Conservation (phyloP, 2,329 filamentous ascomycete species). For the Neofusicoccum sp. region DNA sequence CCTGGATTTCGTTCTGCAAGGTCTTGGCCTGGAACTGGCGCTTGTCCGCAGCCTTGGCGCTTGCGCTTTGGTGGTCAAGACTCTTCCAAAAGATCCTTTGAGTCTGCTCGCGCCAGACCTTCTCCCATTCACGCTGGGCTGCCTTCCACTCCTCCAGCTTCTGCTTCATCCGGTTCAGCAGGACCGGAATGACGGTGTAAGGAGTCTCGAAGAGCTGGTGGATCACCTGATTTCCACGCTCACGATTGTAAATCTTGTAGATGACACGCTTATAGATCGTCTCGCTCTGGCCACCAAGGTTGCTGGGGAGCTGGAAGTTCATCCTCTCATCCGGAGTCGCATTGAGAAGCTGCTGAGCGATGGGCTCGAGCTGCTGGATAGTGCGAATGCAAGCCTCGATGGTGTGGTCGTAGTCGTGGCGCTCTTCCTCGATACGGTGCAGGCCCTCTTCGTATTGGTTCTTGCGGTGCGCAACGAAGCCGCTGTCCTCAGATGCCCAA, state of each 20-base stretch:
- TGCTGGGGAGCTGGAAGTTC: conserved; percentile 74
- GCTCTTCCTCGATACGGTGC: conserved; percentile 94
- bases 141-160: conserved; percentile 98
- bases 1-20: conserved; percentile 85
- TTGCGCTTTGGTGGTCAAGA: conserved; percentile 92
- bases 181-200: conserved; percentile 81
- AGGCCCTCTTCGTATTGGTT: conserved; percentile 92
- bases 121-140: conserved; percentile 96
- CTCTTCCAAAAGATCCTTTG: conserved; percentile 94
- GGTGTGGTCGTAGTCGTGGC: conserved; percentile 97
- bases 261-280: conserved; percentile 96
- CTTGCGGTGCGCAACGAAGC: conserved; percentile 96
- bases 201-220: conserved; percentile 82
- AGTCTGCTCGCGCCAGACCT: conserved; percentile 96
- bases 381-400: conserved; percentile 94
- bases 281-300: conserved; percentile 87
- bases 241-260: conserved; percentile 92
- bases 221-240: conserved; percentile 80
- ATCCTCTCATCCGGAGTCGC: conserved; percentile 70
- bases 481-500: conserved; percentile 97
- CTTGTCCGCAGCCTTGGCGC: conserved; percentile 86
- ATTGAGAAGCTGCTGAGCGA: conserved; percentile 83
- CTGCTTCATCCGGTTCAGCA: conserved; percentile 86
- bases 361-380: conserved; percentile 91
- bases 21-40: conserved; percentile 87